Evolutionary conservation across 1,284 basidiomycete species (phyloP), one percentile per base, ranked within the genome.

Genomic region (Rhodotorula sp.): DNA sequence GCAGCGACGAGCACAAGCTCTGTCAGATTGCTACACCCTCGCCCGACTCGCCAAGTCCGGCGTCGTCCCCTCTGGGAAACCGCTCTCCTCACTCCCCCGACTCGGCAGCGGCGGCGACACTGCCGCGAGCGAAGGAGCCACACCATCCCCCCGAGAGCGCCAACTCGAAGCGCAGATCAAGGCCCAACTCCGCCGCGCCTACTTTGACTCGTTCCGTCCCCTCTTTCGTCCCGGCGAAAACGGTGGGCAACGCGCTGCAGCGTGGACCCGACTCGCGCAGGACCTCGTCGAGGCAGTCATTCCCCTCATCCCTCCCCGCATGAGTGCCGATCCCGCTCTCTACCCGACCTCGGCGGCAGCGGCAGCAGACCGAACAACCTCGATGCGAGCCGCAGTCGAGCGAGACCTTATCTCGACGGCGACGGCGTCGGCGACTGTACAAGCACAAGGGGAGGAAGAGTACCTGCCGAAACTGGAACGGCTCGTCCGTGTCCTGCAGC

Each of bases 51-150:
- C 86, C 2, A 87, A 84, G 3, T 84, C 81, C 0, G 83, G 82
- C 38, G 83, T 89, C 28, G 81, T 91, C 21, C 87, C 89, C 0
- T 85, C 86, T 0, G 88, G 88, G 54, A 90, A 90, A 79, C 88
- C 88, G 0, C 81, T 90, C 3, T 78, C 88, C 1, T 88, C 89
- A 15, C 83, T 87, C 85, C 7, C 90, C 10, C 60, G 14, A 23
- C 15, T 16, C 54, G n/a, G 5, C 16, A 21, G 4, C 12, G 3
- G 26, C 49, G 3, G 34, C 34, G 34, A 8, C 34, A 34, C 34
- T 4, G 34, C 34, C 5, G 34, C 3, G 34, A 34, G 34, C 34
- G 5, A 6, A 34, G n/a, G n/a, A n/a, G n/a, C n/a, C n/a, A n/a
- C n/a, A n/a, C n/a, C n/a, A n/a, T n/a, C n/a, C n/a, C 8, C 3